Evolutionary conservation across 805 yeast species (phyloP).

Genomic region (Geotrichum ghanense): DNA sequence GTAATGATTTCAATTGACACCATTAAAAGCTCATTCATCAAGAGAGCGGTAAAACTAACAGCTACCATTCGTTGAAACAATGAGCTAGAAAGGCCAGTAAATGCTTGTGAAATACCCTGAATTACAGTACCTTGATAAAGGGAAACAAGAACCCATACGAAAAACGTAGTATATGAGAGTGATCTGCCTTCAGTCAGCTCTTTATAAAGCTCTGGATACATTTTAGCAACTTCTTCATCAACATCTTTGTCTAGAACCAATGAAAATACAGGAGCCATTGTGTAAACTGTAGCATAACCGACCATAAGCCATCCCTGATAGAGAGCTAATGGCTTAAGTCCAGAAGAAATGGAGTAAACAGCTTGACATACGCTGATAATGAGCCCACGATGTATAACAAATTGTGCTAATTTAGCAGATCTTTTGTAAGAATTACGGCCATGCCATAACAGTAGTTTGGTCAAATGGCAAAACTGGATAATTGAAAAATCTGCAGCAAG

Average conservation of each 20-base stretch:
- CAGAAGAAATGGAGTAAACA: conserved; percentile 74
- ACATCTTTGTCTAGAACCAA: conserved; percentile 86
- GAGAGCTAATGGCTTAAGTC: conserved; percentile 87
- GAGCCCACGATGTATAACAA: conserved; percentile 92
- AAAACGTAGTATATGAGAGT: conserved; percentile 75
- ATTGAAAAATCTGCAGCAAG: conserved; percentile 94
- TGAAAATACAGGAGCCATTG: conserved; percentile 97
- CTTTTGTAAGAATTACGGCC: conserved; percentile 96
- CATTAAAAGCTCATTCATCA: conserved; percentile 84
- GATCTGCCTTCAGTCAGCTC: conserved; percentile 85
- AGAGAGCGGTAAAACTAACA: conserved; percentile 64
- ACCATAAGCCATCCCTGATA: conserved; percentile 98
- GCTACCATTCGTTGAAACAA: conserved; percentile 72
- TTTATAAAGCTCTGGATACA: conserved; percentile 90
- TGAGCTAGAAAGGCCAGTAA: conserved; percentile 47
- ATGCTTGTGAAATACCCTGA: conserved; percentile 69
- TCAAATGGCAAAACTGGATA: conserved; percentile 79
- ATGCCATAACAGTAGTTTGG: conserved; percentile 88
- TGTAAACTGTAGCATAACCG: conserved; percentile 92
- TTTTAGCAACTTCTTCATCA: conserved; percentile 72
- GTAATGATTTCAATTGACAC: conserved; percentile 84
- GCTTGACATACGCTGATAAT: conserved; percentile 93
- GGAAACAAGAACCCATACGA: conserved; percentile 82
- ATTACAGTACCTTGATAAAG: conserved; percentile 84
- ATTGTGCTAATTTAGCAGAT: conserved; percentile 89